Evolutionary conservation across 2,329 filamentous ascomycete species (phyloP), one percentile per base, ranked within the genome.

Genomic region (Reticulascus tulasneorum): DNA sequence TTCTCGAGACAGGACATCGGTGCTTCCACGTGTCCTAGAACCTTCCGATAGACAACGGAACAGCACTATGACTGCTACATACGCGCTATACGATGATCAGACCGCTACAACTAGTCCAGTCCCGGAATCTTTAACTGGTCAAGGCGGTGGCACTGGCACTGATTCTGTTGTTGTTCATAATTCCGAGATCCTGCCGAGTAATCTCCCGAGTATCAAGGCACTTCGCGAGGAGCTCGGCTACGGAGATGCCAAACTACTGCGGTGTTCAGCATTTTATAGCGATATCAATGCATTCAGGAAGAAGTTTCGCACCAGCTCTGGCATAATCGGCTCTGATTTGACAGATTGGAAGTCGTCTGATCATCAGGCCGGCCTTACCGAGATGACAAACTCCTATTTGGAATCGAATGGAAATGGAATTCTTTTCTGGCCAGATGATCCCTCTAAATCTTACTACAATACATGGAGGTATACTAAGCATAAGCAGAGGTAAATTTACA

Each of bases 331-430:
- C 13, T 21, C 15, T n/a, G 22, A 23, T 11, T 26, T 44, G n/a
- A 5, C 23, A 16, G 29, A 44, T 4, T 44, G 40, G 40, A 40
- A 35, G 23, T 26, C 28, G n/a, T 9, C 9, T n/a, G 33, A 29
- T 9, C 37, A 44, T 11, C 40, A 40, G 11, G 15, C 10, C n/a
- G 33, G 16, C 13, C 21, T 44, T 6, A 16, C 4, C 6, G 40
- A 44, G 27, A 44, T 44, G 37, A 24, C 22, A 6, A 13, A 20
- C 4, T 25, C 33, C 7, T 44, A 33, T 21, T 30, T 44, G 4
- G 33, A 44, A 1, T 8, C 13, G 7, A 15, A 23, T n/a, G 40
- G 26, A 4, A 35, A 40, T 18, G 40, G 40, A 16, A 6, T 4
- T 7, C 23, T 18, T 9, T 37, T 33, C 18, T 44, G 40, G 40